Evolutionary conservation across 2,329 filamentous ascomycete genomes (phyloP).

Genomic region (Phaeosphaeriaceae sp.): DNA sequence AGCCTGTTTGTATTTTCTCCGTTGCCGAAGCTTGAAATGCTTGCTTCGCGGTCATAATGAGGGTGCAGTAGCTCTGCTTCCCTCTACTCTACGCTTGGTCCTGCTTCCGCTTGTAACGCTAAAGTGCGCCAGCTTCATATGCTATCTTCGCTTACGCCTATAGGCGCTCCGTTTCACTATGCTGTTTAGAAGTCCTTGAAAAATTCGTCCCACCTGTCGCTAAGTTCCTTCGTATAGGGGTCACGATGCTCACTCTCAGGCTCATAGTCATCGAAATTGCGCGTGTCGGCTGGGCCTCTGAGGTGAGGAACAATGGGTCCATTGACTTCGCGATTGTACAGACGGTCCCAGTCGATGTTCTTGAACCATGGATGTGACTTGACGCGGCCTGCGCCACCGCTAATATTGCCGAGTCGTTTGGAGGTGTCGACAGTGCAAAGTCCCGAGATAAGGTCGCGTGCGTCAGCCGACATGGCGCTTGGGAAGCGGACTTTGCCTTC

Average conservation of each 20-base stretch:
- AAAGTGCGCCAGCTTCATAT: not conserved
- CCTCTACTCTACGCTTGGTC: not conserved
- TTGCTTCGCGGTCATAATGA: not conserved
- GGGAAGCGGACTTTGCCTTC: conserved; percentile 79
- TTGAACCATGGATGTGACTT: conserved; percentile 79
- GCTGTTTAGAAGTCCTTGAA: conserved; percentile 71
- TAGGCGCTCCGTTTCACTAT: not conserved
- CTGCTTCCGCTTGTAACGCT: not conserved
- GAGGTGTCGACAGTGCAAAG: conserved; percentile 82
- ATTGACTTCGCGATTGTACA: conserved; percentile 67
- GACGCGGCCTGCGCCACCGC: conserved; percentile 73
- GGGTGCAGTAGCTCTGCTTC: not conserved
- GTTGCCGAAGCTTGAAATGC: not conserved
- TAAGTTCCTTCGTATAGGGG: conserved; percentile 72
- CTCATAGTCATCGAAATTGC: conserved; percentile 85
- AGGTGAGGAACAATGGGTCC: conserved; percentile 80
- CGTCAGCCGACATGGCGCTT: conserved; percentile 68
- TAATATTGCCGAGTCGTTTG: conserved; percentile 78
- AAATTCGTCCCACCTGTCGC: conserved; percentile 70
- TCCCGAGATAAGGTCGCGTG: conserved; percentile 75
- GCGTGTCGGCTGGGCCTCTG: conserved; percentile 73
- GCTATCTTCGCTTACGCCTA: not conserved
- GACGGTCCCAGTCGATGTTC: conserved; percentile 74
- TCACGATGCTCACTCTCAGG: conserved; percentile 72
- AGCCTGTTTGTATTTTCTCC: not conserved